Percentiles rank a stretch among this genome's conserved stretches.
phyloP scores from a whole-genome alignment of 768 basidiomycete species.

The Lentinula boryana region DNA sequence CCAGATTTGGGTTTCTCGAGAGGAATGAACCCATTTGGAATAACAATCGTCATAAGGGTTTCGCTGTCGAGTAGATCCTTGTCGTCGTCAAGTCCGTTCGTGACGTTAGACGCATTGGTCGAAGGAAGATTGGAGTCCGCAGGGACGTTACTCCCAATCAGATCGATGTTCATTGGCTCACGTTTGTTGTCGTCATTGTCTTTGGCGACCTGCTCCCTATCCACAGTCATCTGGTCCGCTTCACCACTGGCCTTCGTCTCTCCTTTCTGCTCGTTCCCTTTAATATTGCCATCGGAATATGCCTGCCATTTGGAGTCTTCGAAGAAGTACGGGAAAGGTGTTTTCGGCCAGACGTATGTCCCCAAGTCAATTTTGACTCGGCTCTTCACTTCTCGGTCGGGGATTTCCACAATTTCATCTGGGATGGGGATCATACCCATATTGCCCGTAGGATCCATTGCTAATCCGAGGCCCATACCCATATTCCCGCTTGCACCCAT shows the following conservation, averaged over 20 bases:
- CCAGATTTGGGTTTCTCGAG: conserved; percentile 37
- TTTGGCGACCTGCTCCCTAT: conserved; percentile 7
- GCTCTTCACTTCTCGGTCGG: conserved; percentile 15
- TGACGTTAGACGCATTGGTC: background rate
- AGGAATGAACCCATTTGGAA: conserved; percentile 57
- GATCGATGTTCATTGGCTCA: background rate
- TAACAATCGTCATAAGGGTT: conserved; percentile 46
- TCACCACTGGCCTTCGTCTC: background rate
- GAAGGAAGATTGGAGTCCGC: background rate
- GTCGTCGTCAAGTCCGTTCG: background rate
- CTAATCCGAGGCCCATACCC: background rate
- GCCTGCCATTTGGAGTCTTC: conserved; percentile 12
- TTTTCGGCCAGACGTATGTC: conserved; percentile 49
- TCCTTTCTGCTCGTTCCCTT: background rate
- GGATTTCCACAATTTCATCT: background rate
- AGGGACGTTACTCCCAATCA: conserved; percentile 3
- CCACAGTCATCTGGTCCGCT: background rate
- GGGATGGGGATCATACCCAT: background rate
- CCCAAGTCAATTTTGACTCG: conserved; percentile 39
- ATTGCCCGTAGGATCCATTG: background rate
- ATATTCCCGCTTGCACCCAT: background rate
- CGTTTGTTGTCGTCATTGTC: background rate
- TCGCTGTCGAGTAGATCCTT: conserved; percentile 32
- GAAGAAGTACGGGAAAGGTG: conserved; percentile 56
- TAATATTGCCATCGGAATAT: conserved; percentile 12